These are phyloP conservation scores for Biscutella laevigata DNA, from an alignment of 441 rosid species.

Conservation along the genomic window DNA sequence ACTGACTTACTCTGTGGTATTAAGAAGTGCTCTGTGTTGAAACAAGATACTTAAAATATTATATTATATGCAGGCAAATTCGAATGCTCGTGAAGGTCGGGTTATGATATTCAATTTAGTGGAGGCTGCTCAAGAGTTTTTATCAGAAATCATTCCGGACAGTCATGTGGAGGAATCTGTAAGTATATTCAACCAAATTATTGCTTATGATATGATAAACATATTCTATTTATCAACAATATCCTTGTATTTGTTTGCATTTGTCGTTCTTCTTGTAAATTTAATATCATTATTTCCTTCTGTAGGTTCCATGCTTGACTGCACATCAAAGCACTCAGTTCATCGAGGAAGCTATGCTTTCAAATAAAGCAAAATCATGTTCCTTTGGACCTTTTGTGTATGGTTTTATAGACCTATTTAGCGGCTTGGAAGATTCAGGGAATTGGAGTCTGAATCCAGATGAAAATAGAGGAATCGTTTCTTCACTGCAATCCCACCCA, in stretches of 20 bases:
- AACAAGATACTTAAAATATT: neutral
- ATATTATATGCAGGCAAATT: slow-evolving; percentile 47
- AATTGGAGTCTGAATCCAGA: slow-evolving; percentile 66
- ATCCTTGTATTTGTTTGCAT: slow-evolving; percentile 12
- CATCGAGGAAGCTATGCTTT: slow-evolving; percentile 37
- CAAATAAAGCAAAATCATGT: slow-evolving; percentile 39
- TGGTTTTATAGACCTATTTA: slow-evolving; percentile 84
- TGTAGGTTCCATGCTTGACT: slow-evolving; percentile 38
- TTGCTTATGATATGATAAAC: neutral
- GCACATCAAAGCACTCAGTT: slow-evolving; percentile 32
- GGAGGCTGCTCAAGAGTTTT: slow-evolving; percentile 97
- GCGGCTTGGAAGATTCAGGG: slow-evolving; percentile 82
- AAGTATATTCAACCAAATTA: slow-evolving; percentile 28
- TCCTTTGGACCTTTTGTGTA: slow-evolving; percentile 60
- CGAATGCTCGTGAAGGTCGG: slow-evolving; percentile 85
- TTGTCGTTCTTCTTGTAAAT: slow-evolving; percentile 7
- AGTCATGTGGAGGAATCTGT: slow-evolving; percentile 46
- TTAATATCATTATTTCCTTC: slow-evolving; percentile 22
- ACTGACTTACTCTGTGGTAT: slow-evolving; percentile 6
- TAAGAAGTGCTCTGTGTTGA: neutral
- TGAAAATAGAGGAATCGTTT: slow-evolving; percentile 41
- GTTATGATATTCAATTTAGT: slow-evolving; percentile 96
- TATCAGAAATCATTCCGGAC: slow-evolving; percentile 68
- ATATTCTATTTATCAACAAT: neutral
- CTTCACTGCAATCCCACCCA: slow-evolving; percentile 38